A percentile compares a stretch with the other conserved stretches of the same genome.
Conservation (phyloP, 2,329 filamentous ascomycete species). For the Penicillium sp. region DNA sequence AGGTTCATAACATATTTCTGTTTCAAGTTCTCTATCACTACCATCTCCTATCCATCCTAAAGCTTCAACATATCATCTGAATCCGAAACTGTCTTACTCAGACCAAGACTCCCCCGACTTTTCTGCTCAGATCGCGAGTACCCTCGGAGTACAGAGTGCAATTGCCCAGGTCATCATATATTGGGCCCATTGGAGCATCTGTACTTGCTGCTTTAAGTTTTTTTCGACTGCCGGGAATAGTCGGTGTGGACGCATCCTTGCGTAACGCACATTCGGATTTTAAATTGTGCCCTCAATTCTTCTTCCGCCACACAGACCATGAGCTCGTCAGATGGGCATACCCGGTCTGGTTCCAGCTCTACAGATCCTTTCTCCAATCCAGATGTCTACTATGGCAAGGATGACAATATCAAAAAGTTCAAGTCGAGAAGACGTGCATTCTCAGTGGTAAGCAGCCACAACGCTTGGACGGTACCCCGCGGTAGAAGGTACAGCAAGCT, state of each 20-base stretch:
- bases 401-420: constrained; percentile 45
- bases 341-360: constrained; percentile 43
- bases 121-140: neutral
- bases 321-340: constrained; percentile 40
- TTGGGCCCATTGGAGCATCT: neutral
- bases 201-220: constrained; percentile 4
- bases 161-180: neutral
- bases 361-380: constrained; percentile 58
- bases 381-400: constrained; percentile 58
- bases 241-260: constrained; percentile 21
- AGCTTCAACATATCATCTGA: neutral
- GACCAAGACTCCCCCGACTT: neutral
- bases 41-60: neutral
- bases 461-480: constrained; percentile 12
- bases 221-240: constrained; percentile 9
- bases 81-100: neutral
- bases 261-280: constrained; percentile 17
- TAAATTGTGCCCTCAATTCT: constrained; percentile 9
- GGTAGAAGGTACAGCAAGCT: constrained; percentile 9
- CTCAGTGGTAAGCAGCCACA: constrained; percentile 49
- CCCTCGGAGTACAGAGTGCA: neutral
- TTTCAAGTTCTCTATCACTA: neutral
- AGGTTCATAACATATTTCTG: neutral
- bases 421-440: constrained; percentile 52
- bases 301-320: constrained; percentile 26